Evolutionary conservation across 768 basidiomycete species (phyloP).

Genomic region (Suillus plorans): DNA sequence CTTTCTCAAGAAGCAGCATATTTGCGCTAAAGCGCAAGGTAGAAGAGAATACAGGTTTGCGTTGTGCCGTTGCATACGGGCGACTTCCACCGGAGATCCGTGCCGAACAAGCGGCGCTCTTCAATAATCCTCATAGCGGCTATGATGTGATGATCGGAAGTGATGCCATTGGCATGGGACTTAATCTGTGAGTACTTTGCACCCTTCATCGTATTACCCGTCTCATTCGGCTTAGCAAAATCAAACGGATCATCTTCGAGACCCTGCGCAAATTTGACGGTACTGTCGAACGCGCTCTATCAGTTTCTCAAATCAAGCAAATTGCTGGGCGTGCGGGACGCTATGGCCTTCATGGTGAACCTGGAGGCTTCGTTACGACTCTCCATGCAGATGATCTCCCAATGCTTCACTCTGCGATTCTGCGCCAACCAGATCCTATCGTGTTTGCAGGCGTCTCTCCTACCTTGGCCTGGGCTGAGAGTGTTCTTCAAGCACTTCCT

Average conservation of each 20-base stretch:
- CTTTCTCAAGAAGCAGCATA: conserved; percentile 76
- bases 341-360: conserved; percentile 62
- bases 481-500: conserved; percentile 44
- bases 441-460: conserved; percentile 48
- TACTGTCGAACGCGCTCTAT: conserved; percentile 42
- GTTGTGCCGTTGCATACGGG: conserved; percentile 93
- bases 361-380: conserved; percentile 74
- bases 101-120: conserved; percentile 87
- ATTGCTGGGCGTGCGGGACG: conserved; percentile 94
- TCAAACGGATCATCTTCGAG: conserved; percentile 83
- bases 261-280: conserved; percentile 68
- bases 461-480: conserved; percentile 21
- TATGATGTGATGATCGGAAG: conserved; percentile 91
- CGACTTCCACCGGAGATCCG: conserved; percentile 88
- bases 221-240: conserved; percentile 59
- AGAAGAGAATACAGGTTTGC: conserved; percentile 68
- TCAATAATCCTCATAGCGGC: conserved; percentile 82
- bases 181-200: conserved; percentile 75
- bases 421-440: conserved; percentile 49
- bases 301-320: conserved; percentile 83
- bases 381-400: conserved; percentile 62
- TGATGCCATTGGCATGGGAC: conserved; percentile 96
- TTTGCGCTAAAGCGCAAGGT: conserved; percentile 74
- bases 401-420: conserved; percentile 56
- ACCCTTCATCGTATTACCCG: not conserved